A percentile compares a stretch with the other conserved stretches of the same genome.
These are phyloP conservation scores for Teratosphaeriaceae sp. DNA, from an alignment of 2,329 filamentous ascomycete species.

Conservation along the genomic window DNA sequence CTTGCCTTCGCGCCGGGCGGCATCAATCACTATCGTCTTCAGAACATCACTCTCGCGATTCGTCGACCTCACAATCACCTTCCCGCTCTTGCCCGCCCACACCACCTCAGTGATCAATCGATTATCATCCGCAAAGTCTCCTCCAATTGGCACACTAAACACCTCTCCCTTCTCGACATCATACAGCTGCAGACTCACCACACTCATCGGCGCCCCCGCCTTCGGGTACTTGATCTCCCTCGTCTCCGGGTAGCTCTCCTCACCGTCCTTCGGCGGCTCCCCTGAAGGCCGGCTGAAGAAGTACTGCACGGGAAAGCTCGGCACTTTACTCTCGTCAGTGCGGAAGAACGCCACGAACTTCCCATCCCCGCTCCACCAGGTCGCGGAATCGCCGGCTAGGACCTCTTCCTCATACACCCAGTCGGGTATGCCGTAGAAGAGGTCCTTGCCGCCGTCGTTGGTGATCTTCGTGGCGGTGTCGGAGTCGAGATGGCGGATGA, in stretches of 20 bases:
- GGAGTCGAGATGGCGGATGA: slow-evolving; percentile 60
- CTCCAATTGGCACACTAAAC: slow-evolving; percentile 71
- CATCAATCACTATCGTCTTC: slow-evolving; percentile 80
- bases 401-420: slow-evolving; percentile 96
- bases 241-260: slow-evolving; percentile 87
- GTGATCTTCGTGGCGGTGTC: slow-evolving; percentile 66
- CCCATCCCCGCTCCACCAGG: slow-evolving; percentile 93
- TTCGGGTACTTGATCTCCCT: slow-evolving; percentile 96
- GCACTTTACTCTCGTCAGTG: slow-evolving; percentile 88
- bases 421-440: slow-evolving; percentile 94
- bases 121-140: slow-evolving; percentile 72
- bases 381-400: slow-evolving; percentile 69
- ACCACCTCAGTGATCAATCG: slow-evolving; percentile 88
- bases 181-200: slow-evolving; percentile 83
- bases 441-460: slow-evolving; percentile 73
- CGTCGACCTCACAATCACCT: slow-evolving; percentile 82
- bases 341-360: slow-evolving; percentile 85
- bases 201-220: slow-evolving; percentile 85
- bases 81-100: slow-evolving; percentile 69
- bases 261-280: slow-evolving; percentile 56
- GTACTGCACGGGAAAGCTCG: slow-evolving; percentile 88
- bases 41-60: slow-evolving; percentile 92
- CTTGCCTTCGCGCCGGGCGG: slow-evolving; percentile 63
- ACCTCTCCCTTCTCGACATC: slow-evolving; percentile 70
- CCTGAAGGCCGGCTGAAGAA: slow-evolving; percentile 84